Evolutionary conservation across 2,329 filamentous ascomycete species (phyloP).

Genomic region (Cladophialophora chaetospira): DNA sequence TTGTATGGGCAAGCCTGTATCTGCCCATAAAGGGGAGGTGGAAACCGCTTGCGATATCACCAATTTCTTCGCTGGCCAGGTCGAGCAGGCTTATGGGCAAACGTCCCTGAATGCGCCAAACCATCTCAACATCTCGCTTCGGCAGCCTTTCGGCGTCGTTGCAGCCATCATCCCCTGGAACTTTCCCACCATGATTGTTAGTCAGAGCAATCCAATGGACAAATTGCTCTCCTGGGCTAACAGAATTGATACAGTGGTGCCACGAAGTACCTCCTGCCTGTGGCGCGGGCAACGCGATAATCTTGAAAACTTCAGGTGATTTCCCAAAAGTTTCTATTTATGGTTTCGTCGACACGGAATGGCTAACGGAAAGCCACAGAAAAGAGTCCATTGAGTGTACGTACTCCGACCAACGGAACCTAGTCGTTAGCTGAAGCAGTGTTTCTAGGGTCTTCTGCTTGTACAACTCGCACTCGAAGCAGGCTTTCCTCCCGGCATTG

Average conservation of each 20-base stretch:
- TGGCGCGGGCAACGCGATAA: slow-evolving; percentile 60
- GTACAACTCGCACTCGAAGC: slow-evolving; percentile 67
- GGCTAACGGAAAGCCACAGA: no score
- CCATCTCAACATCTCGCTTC: slow-evolving; percentile 28
- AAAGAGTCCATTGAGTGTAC: no score
- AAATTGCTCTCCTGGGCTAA: no score
- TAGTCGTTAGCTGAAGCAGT: no score
- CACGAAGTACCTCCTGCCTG: slow-evolving; percentile 55
- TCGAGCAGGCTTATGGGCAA: slow-evolving; percentile 5
- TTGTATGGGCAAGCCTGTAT: slow-evolving; percentile 78
- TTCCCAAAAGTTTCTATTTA: no score
- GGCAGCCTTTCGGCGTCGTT: slow-evolving; percentile 42
- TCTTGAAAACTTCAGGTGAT: slow-evolving; percentile 43
- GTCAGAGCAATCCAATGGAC: slow-evolving; percentile 30
- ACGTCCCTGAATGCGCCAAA: neutral
- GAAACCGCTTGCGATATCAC: slow-evolving; percentile 7
- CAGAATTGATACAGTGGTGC: no score
- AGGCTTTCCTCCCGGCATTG: slow-evolving; percentile 72
- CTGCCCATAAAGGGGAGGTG: slow-evolving; percentile 44
- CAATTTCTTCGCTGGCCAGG: slow-evolving; percentile 13
- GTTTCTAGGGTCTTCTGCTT: slow-evolving; percentile 48
- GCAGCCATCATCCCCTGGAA: slow-evolving; percentile 44
- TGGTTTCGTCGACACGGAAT: no score
- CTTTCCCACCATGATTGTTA: slow-evolving; percentile 37
- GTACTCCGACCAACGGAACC: no score